phyloP scores from a whole-genome alignment of 2,329 filamentous ascomycete genomes.

The Westerdykella sp. region DNA sequence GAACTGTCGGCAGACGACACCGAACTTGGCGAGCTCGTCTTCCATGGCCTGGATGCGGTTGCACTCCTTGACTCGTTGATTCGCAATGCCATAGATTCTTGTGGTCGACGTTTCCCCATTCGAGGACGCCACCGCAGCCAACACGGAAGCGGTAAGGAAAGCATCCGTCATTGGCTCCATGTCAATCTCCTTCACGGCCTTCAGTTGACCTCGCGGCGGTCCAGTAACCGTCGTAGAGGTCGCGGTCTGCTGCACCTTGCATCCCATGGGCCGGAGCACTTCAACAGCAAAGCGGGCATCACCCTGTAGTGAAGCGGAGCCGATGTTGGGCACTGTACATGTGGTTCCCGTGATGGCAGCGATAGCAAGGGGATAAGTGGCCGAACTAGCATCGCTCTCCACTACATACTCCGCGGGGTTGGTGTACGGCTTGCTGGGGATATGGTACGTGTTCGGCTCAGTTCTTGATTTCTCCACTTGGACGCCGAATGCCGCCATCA shows the following conservation, averaged over 20 bases:
- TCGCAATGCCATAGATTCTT: constrained; percentile 87
- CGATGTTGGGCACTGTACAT: constrained; percentile 95
- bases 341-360: constrained; percentile 94
- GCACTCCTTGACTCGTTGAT: constrained; percentile 97
- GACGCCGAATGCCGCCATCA: constrained; percentile 93
- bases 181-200: constrained; percentile 74
- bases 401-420: constrained; percentile 84
- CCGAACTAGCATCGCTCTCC: constrained; percentile 95
- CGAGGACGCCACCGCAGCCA: constrained; percentile 81
- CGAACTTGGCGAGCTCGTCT: constrained; percentile 88
- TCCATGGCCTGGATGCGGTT: constrained; percentile 96
- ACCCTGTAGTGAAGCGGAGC: constrained; percentile 83
- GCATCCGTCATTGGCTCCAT: constrained; percentile 99
- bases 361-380: constrained; percentile 89
- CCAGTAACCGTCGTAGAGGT: constrained; percentile 90
- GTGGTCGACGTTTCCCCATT: constrained; percentile 59
- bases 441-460: constrained; percentile 87
- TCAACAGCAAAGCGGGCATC: constrained; percentile 92
- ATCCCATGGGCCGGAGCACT: constrained; percentile 88
- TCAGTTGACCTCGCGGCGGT: constrained; percentile 66
- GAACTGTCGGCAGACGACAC: constrained; percentile 76
- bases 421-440: constrained; percentile 74
- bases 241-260: constrained; percentile 75
- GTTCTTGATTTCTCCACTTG: constrained; percentile 67
- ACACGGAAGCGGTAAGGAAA: constrained; percentile 88